Evolutionary conservation across 2,329 filamentous ascomycete species (phyloP).

Genomic region (Periglandula ipomoeae): DNA sequence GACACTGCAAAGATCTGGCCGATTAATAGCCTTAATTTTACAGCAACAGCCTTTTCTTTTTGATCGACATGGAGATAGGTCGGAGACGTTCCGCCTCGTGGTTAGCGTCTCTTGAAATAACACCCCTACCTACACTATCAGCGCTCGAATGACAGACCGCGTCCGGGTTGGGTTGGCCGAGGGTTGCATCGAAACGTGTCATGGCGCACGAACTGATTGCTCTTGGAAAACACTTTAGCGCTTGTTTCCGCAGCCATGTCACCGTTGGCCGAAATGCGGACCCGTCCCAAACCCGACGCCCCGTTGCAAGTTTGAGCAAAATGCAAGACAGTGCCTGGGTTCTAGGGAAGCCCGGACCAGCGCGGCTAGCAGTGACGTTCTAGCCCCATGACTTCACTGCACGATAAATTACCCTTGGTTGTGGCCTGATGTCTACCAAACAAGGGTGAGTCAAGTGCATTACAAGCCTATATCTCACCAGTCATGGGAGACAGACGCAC

Average conservation of each 20-base stretch:
- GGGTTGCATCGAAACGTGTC: neutral
- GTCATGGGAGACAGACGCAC: no score
- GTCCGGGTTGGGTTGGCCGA: neutral
- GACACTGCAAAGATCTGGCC: constrained; percentile 1
- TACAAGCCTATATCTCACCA: neutral
- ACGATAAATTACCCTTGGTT: neutral
- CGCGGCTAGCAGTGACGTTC: no score
- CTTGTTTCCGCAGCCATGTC: neutral
- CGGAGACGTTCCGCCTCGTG: constrained; percentile 1
- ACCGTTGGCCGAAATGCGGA: neutral
- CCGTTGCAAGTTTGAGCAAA: neutral
- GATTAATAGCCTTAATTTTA: neutral
- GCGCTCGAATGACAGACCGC: neutral
- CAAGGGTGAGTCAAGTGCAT: neutral
- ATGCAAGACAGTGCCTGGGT: neutral
- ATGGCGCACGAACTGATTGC: neutral
- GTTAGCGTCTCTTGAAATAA: neutral
- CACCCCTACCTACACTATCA: neutral
- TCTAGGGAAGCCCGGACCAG: neutral
- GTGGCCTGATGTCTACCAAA: neutral
- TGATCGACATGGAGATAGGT: neutral
- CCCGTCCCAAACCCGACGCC: neutral
- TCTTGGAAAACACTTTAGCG: neutral
- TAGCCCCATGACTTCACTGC: neutral
- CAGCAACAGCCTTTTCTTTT: neutral